A percentile compares a stretch with the other conserved stretches of the same genome.
phyloP scores from a whole-genome alignment of 805 yeast genomes.

The Lipomyces sp. region DNA sequence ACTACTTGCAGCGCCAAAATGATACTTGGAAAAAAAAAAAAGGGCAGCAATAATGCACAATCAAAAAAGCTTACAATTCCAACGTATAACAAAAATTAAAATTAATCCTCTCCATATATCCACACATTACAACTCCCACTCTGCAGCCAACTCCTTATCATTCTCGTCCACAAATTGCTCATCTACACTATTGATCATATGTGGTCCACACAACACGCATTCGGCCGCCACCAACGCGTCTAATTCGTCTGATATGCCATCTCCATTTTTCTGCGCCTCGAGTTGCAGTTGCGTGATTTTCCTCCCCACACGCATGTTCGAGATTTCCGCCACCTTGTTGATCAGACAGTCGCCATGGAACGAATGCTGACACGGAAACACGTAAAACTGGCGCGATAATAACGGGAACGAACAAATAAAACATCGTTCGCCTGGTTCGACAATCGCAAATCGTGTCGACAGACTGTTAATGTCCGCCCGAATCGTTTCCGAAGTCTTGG shows the following conservation, averaged over 20 bases:
- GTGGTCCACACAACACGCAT: slow-evolving; percentile 79
- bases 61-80: not conserved
- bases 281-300: slow-evolving; percentile 60
- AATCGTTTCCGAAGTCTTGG: slow-evolving; percentile 62
- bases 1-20: not conserved
- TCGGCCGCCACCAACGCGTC: slow-evolving; percentile 64
- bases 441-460: slow-evolving; percentile 60
- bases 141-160: slow-evolving; percentile 23
- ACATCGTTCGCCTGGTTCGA: slow-evolving; percentile 88
- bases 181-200: slow-evolving; percentile 71
- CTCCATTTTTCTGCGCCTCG: slow-evolving; percentile 46
- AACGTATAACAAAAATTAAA: not conserved
- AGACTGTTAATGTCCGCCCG: slow-evolving; percentile 60
- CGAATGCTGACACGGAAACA: slow-evolving; percentile 88
- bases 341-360: slow-evolving; percentile 90
- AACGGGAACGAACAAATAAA: slow-evolving; percentile 69
- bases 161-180: slow-evolving; percentile 56
- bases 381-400: slow-evolving; percentile 71
- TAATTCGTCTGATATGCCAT: slow-evolving; percentile 45
- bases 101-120: not conserved
- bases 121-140: slow-evolving; percentile 24
- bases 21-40: not conserved
- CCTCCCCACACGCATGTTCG: slow-evolving; percentile 69
- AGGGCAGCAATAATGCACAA: not conserved
- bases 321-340: slow-evolving; percentile 60